phyloP scores from a whole-genome alignment of 2,329 filamentous ascomycete species.

The Aspergillus calidoustus region DNA sequence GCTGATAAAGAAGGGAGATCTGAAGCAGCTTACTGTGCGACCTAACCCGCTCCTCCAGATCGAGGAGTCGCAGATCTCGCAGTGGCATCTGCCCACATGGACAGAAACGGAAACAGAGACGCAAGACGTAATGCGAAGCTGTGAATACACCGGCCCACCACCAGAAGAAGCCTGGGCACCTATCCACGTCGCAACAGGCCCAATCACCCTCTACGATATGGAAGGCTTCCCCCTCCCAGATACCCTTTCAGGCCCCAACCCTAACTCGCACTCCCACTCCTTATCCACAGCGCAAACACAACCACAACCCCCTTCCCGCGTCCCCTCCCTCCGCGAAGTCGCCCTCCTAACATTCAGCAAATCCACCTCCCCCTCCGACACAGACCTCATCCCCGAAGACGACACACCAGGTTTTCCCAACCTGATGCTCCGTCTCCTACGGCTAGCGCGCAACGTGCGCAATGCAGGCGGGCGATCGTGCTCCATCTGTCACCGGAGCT shows the following conservation, averaged over 20 bases:
- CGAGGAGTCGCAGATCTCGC: slow-evolving; percentile 34
- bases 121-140: slow-evolving; percentile 19
- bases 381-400: slow-evolving; percentile 35
- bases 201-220: slow-evolving; percentile 38
- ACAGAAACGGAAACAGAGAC: background rate
- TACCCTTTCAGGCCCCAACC: background rate
- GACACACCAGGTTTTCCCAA: slow-evolving; percentile 41
- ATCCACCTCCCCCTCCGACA: slow-evolving; percentile 41
- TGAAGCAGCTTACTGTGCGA: slow-evolving; percentile 44
- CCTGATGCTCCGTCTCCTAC: slow-evolving; percentile 41
- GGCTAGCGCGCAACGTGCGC: slow-evolving; percentile 40
- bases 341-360: slow-evolving; percentile 46
- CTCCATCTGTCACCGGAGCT: slow-evolving; percentile 45
- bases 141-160: slow-evolving; percentile 31
- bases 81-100: slow-evolving; percentile 36
- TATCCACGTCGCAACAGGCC: slow-evolving; percentile 43
- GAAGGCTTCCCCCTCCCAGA: slow-evolving; percentile 35
- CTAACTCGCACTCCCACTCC: background rate
- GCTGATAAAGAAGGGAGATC: slow-evolving; percentile 42
- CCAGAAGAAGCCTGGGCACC: slow-evolving; percentile 40
- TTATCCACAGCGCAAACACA: no score
- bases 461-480: slow-evolving; percentile 44
- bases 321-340: slow-evolving; percentile 50
- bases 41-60: slow-evolving; percentile 47
- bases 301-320: slow-evolving; percentile 18